Evolutionary conservation across 345 rosid genomes (phyloP), one percentile per base, ranked within the genome.

Genomic region (Dovyalis caffra): DNA sequence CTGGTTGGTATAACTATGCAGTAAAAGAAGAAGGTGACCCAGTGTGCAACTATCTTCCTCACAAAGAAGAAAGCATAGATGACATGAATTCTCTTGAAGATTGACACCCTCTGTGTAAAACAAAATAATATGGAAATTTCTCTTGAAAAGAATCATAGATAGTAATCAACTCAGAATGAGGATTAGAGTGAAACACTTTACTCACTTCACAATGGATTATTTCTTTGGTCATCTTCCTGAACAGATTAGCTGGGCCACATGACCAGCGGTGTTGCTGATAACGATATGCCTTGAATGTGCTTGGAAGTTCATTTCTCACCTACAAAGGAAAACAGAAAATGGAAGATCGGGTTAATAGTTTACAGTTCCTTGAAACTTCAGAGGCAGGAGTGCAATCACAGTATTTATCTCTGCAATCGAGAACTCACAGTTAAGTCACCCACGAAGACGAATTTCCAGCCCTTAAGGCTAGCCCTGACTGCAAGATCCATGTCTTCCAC

Each of bases 401-500:
- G 37, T 35, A 1, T 6, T 35, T 6, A 15, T 64, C 21, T 25
- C 14, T 6, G 34, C 58, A 51, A 23, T 61, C 57, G 63, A 40
- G 63, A 45, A 57, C 73, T 77, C 66, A 84, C 88, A 58, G 45
- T 74, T 28, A 84, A 75, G 71, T 86, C 86, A 10, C 87, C 88
- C 20, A 86, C 62, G 40, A 76, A 86, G 57, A 87, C 75, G 21
- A 86, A 80, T 43, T 89, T 85, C 91, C 93, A 86, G 73, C 88
- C 91, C 75, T 77, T 85, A 28, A 89, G 86, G 68, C 84, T 86
- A 53, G 88, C 88, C 43, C 86, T 75, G 51, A 86, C 86, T 76
- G 91, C 89, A 40, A 87, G 83, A 75, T 89, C 92, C 92, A 87
- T 86, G 75, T 87, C 92, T 76, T 87, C 89, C 65, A 86, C 90